These are phyloP conservation scores for Cytospora piceicola DNA, from an alignment of 2,329 filamentous ascomycete species.

Conservation along the genomic window DNA sequence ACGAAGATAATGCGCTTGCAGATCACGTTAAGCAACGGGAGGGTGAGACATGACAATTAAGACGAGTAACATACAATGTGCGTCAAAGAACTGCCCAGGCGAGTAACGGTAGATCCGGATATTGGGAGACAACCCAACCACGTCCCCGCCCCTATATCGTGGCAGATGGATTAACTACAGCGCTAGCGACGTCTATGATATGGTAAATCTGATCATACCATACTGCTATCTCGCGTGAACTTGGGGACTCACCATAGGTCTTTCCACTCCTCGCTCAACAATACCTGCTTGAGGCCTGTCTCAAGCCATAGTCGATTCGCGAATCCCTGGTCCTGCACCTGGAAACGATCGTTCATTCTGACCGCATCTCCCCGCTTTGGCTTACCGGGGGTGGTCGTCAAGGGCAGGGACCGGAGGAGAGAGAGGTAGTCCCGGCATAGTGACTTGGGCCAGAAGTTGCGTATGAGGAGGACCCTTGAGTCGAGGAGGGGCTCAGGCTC, in stretches of 20 bases:
- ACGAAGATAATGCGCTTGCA: neutral
- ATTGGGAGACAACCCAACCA: constrained; percentile 84
- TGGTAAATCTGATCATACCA: neutral
- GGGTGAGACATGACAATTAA: constrained; percentile 1
- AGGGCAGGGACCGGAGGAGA: constrained; percentile 70
- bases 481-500: constrained; percentile 57
- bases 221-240: neutral
- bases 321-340: constrained; percentile 76
- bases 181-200: constrained; percentile 1
- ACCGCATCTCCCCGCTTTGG: constrained; percentile 81
- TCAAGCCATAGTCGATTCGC: constrained; percentile 75
- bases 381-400: constrained; percentile 76
- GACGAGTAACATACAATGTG: constrained; percentile 71
- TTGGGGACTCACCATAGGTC: constrained; percentile 50
- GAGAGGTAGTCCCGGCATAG: constrained; percentile 77
- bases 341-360: constrained; percentile 87
- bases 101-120: constrained; percentile 88
- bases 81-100: constrained; percentile 87
- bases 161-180: constrained; percentile 18
- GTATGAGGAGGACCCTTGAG: constrained; percentile 73
- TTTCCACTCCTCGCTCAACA: constrained; percentile 47
- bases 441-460: constrained; percentile 73
- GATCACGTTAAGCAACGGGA: neutral
- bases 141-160: constrained; percentile 73
- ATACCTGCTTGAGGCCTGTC: constrained; percentile 71